Base-by-base conservation (phyloP, 257 asterid genomes). In the Solanum chiquidenum region DNA sequence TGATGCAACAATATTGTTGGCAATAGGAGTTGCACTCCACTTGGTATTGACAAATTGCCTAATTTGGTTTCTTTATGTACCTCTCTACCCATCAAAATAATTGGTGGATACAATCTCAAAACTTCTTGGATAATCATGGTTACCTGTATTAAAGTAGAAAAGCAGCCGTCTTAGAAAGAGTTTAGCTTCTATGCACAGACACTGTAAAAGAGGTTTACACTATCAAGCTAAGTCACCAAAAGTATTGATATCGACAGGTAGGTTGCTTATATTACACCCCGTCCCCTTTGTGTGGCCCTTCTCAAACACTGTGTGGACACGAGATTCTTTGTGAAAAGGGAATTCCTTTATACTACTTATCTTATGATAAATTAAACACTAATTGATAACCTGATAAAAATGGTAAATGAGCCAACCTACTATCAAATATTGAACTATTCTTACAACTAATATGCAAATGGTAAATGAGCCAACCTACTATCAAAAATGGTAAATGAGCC, bases 71-170 rank as follows among this genome's bases (percentile, higher is more conserved):
- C 80, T 74, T 84, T 84, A 10, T n/a, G 29, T 16, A 75, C 64
- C 38, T 40, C 49, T 69, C 90, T 86, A 23, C 25, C 25, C 82
- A 58, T 31, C 79, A 85, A 49, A 49, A 68, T 1, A 23, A 4
- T 88, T 7, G 90, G 87, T 20, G 92, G 87, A 83, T 88, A 88
- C 37, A 90, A 35, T 83, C 92, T 88, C 34, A 90, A 64, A 52
- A 86, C 89, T 71, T 90, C 92, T 11, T 90, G 66, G 2, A 90
- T 31, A 35, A 90, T 90, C 92, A 88, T 90, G 0, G 87, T 84
- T 5, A 90, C 68, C 92, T 88, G 86, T 88, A 86, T 23, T 58
- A 3, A 72, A 72, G 52, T n/a, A 40, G 58, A 1, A 44, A 10
- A 29, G 3, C 58, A 4, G 4, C 7, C n/a, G 1, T 40, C 52